phyloP scores from a whole-genome alignment of 176 grass and related monocot species.

The Leersia perrieri region DNA sequence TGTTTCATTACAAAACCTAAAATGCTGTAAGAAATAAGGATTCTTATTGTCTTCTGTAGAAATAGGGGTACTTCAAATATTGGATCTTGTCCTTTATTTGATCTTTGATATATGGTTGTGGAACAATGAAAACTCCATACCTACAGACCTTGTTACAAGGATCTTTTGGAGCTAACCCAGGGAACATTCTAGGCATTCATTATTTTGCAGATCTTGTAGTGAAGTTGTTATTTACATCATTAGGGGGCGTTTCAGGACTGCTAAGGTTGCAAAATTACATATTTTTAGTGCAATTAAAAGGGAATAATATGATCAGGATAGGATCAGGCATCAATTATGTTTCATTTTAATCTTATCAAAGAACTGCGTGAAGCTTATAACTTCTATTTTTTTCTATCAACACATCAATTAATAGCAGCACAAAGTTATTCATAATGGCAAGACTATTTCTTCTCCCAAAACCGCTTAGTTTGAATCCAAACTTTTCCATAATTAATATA shows the following conservation, averaged over 20 bases:
- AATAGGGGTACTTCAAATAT: neutral
- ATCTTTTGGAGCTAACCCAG: neutral
- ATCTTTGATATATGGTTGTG: neutral
- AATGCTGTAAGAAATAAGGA: neutral
- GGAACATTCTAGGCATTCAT: neutral
- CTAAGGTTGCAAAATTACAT: neutral
- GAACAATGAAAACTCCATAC: neutral
- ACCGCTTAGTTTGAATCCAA: neutral
- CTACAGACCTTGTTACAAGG: neutral
- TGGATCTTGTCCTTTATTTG: neutral
- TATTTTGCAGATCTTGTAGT: neutral
- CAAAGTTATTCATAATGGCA: neutral
- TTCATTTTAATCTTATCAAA: neutral
- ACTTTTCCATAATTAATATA: neutral
- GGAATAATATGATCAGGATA: neutral
- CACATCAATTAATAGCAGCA: neutral
- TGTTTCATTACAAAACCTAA: neutral
- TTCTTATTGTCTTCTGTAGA: neutral
- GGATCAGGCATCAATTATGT: neutral
- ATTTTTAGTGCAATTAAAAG: slow-evolving; percentile 8
- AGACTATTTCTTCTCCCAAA: neutral
- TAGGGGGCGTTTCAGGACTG: neutral
- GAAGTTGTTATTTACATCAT: neutral
- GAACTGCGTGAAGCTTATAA: neutral
- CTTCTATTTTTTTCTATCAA: neutral